Conservation (phyloP, 2,329 filamentous ascomycete genomes). For the Bipolaris zeicola region DNA sequence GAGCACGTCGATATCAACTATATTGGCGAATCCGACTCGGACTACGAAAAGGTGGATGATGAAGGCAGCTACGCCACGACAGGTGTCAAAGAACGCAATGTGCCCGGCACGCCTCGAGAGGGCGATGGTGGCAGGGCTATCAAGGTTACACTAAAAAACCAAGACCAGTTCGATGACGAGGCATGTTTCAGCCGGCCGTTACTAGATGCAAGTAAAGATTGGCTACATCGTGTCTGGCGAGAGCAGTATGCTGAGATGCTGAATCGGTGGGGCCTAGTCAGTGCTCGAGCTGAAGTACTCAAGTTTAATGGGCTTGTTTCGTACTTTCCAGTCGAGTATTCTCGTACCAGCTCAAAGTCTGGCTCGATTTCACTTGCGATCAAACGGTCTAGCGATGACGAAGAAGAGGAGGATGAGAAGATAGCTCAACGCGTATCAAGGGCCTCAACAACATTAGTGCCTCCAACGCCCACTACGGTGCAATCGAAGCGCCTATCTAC, state of each 20-base stretch:
- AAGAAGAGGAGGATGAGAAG: slow-evolving; percentile 18
- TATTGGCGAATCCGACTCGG: slow-evolving; percentile 42
- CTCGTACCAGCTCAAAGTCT: slow-evolving; percentile 34
- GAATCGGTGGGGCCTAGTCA: slow-evolving; percentile 62
- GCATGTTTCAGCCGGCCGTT: slow-evolving; percentile 54
- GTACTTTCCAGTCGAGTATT: slow-evolving; percentile 35
- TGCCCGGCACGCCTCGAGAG: slow-evolving; percentile 21
- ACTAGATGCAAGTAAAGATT: slow-evolving; percentile 56
- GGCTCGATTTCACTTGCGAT: slow-evolving; percentile 34
- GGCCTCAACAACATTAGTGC: slow-evolving; percentile 34
- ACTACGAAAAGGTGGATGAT: slow-evolving; percentile 33
- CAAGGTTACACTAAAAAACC: slow-evolving; percentile 61
- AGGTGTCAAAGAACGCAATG: slow-evolving; percentile 31
- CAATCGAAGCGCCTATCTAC: slow-evolving; percentile 33
- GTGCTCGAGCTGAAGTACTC: slow-evolving; percentile 62
- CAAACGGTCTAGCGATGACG: slow-evolving; percentile 21
- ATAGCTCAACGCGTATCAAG: slow-evolving; percentile 26
- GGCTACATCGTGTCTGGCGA: slow-evolving; percentile 60
- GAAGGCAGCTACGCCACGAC: slow-evolving; percentile 19
- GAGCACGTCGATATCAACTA: slow-evolving; percentile 39
- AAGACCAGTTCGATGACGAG: slow-evolving; percentile 61
- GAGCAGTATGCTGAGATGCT: slow-evolving; percentile 63
- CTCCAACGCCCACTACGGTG: slow-evolving; percentile 22
- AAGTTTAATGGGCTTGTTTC: slow-evolving; percentile 58
- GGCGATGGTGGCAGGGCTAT: slow-evolving; percentile 38